Percentiles rank a stretch among this genome's conserved stretches.
Evolutionary conservation across 305 asterid genomes (phyloP).

Genomic region (Fraxinus nigra): DNA sequence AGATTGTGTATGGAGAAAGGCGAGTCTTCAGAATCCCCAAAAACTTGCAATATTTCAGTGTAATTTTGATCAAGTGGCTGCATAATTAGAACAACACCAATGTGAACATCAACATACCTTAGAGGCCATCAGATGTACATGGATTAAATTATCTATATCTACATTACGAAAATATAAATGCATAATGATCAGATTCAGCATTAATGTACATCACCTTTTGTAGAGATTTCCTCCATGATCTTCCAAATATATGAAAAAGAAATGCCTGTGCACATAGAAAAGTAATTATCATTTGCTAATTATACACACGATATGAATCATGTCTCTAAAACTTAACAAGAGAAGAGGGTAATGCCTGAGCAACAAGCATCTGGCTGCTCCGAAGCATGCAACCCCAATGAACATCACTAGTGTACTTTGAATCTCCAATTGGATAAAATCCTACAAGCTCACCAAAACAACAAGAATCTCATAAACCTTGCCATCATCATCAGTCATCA

Average conservation of each 20-base stretch:
- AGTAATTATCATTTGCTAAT: constrained; percentile 14
- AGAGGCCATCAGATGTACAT: not conserved
- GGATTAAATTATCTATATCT: not conserved
- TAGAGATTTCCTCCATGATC: constrained; percentile 86
- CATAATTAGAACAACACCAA: constrained; percentile 20
- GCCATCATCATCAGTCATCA: not conserved
- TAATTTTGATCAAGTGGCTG: constrained; percentile 73
- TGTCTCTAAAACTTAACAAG: constrained; percentile 10
- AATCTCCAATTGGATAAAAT: constrained; percentile 65
- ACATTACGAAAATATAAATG: constrained; percentile 4
- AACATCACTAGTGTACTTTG: constrained; percentile 73
- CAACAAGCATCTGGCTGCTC: constrained; percentile 97
- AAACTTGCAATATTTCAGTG: constrained; percentile 65
- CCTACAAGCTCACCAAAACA: constrained; percentile 40
- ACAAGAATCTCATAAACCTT: constrained; percentile 13
- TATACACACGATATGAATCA: not conserved
- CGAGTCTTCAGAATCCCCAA: constrained; percentile 85
- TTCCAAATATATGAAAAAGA: constrained; percentile 71
- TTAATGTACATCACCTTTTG: constrained; percentile 49
- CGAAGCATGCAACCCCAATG: constrained; percentile 92
- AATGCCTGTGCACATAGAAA: constrained; percentile 50
- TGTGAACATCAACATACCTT: constrained; percentile 3
- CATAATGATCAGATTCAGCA: not conserved
- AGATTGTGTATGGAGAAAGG: constrained; percentile 93
- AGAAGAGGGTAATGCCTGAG: constrained; percentile 59